Evolutionary conservation across 495 filamentous ascomycete genomes (phyloP), one percentile per base, ranked within the genome.

Genomic region (Pseudevernia furfuracea): DNA sequence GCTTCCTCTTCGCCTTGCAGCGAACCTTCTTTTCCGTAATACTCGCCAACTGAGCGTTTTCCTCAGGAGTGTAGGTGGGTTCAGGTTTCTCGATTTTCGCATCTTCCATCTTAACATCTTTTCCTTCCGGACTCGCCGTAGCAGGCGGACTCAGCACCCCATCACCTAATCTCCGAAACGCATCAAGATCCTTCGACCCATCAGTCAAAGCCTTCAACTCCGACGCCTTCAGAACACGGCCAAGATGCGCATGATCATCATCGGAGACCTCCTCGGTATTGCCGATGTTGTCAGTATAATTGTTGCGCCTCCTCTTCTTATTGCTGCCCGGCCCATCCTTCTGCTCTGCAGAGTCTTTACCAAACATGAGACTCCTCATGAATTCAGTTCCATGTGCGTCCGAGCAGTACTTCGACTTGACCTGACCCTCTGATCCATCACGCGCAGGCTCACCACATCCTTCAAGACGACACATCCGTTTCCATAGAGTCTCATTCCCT

Each of bases 41-140:
- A 53, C 78, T 76, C 48, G 76, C 74, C 32, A 83, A 69, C 43
- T 74, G 75, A 23, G 72, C 64, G 10, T 70, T 71, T 55, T 83
- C 81, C 15, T 78, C 74, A 8, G 71, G 60, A 0, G 79, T 76
- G 67, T 79, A 81, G 30, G 68, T 73, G 28, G 76, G 65, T 59
- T 90, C 88, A 64, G 89, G 84, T 75, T 89, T 86, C 43, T 81
- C 82, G 69, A 91, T 85, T 71, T 87, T 86, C 73, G 90, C 89
- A 76, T 87, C 84, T 79, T 92, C 87, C 70, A 64, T 67, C 44
- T 63, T 63, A 34, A 65, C 60, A 38, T 62, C 65, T 41, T 61
- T 28, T 52, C 41, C 28, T 37, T 71, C 58, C 23, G 65, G 61
- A 60, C 63, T 61, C 17, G 63, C 49, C 6, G 71, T 62, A 11